Percentiles rank a stretch among this genome's conserved stretches.
These are phyloP conservation scores for Dipsacomyces acuminosporus DNA, from an alignment of 371 early-diverging fungal genomes.

Conservation along the genomic window DNA sequence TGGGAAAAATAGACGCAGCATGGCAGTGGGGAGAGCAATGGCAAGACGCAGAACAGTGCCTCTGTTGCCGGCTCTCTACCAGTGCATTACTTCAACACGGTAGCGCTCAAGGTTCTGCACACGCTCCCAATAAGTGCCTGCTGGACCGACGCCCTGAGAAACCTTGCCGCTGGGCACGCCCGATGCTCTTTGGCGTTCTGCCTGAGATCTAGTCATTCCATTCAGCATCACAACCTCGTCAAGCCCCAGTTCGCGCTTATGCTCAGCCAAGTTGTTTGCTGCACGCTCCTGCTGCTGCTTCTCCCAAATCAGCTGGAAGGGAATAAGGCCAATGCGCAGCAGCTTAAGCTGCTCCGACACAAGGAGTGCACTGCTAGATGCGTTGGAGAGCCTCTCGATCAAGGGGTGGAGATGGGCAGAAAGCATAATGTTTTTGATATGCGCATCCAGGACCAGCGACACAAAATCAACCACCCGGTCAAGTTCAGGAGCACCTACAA, in stretches of 20 bases:
- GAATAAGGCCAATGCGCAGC: conserved; percentile 36
- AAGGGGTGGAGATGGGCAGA: conserved; percentile 24
- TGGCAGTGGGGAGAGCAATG: background rate
- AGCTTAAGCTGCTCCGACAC: conserved; percentile 42
- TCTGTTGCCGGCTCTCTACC: conserved; percentile 22
- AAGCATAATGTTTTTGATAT: conserved; percentile 31
- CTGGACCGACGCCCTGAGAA: conserved; percentile 33
- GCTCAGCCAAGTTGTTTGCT: conserved; percentile 28
- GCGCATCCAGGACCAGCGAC: conserved; percentile 34
- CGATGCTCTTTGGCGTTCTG: conserved; percentile 19
- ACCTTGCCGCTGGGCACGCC: conserved; percentile 29
- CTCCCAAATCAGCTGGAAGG: conserved; percentile 37
- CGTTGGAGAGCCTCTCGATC: conserved; percentile 22
- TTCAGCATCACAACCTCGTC: conserved; percentile 43
- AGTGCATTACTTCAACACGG: conserved; percentile 46
- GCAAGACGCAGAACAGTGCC: conserved; percentile 5
- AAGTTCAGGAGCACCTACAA: conserved; percentile 30
- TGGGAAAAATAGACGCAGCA: background rate
- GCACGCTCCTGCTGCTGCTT: conserved; percentile 34
- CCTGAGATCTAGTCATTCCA: conserved; percentile 39
- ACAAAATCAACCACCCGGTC: conserved; percentile 29
- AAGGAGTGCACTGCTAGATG: conserved; percentile 24
- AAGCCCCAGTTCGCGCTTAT: conserved; percentile 36
- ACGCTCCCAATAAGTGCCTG: conserved; percentile 45
- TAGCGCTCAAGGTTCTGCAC: conserved; percentile 46